Evolutionary conservation across 2,329 filamentous ascomycete genomes (phyloP).

Genomic region (Calonectria ilicicola): DNA sequence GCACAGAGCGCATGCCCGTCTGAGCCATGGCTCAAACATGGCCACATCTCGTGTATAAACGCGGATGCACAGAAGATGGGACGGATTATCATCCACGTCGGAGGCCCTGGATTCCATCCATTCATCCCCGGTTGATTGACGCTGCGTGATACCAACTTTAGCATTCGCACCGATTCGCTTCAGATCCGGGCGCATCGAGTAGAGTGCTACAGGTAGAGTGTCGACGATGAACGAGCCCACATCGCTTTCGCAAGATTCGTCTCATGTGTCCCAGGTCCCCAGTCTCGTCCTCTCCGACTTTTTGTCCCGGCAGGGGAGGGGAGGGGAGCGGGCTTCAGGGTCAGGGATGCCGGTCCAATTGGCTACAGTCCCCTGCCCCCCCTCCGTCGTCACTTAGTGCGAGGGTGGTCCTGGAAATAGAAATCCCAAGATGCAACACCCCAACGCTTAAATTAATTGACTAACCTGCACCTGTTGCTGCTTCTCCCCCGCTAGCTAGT

Average conservation of each 20-base stretch:
- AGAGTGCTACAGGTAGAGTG: conserved; percentile 29
- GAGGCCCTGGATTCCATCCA: background rate
- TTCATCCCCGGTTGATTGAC: background rate
- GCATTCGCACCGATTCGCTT: conserved; percentile 39
- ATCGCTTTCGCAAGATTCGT: conserved; percentile 35
- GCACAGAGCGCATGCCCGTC: background rate
- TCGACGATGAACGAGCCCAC: conserved; percentile 9
- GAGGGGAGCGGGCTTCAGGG: background rate
- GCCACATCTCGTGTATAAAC: background rate
- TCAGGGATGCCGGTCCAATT: conserved; percentile 5
- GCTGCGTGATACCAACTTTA: conserved; percentile 16
- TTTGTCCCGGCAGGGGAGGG: conserved; percentile 1
- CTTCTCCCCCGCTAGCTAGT: background rate
- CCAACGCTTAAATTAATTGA: conserved; percentile 21
- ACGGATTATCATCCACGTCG: conserved; percentile 17
- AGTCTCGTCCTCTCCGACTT: background rate
- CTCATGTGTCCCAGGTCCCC: conserved; percentile 36
- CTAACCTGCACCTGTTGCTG: background rate
- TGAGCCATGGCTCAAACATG: background rate
- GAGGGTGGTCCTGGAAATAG: conserved; percentile 21
- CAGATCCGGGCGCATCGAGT: conserved; percentile 35
- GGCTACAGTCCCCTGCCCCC: background rate
- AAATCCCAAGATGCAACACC: conserved; percentile 20
- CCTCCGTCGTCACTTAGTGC: conserved; percentile 6
- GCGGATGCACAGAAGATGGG: conserved; percentile 4